Evolutionary conservation across 2,329 filamentous ascomycete genomes (phyloP), one percentile per base, ranked within the genome.

Genomic region (Fusarium hostae): DNA sequence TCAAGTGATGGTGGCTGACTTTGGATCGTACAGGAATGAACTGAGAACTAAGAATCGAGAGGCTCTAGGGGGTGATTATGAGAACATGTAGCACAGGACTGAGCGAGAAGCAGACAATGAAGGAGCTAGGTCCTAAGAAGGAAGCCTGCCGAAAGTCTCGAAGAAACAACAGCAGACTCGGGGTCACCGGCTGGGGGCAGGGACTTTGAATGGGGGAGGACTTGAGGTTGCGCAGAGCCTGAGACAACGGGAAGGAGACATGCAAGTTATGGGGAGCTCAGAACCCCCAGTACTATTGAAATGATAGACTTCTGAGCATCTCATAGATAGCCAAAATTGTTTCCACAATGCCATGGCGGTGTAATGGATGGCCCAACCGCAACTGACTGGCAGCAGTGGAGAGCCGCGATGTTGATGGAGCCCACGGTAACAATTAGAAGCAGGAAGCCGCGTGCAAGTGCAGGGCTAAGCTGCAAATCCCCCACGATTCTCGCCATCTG

Each of bases 241-340:
- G 81, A 84, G 82, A 83, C 82, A 83, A 78, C 77, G 78, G 79
- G 77, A 78, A 79, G 76, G 75, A 74, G 77, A 78, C 78, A 78
- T 79, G 76, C 75, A 75, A 78, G 76, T 76, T 79, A 80, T 76
- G 79, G 77, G 77, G 75, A 77, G 75, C 66, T 76, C 74, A 76
- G 77, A 71, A 75, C 72, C 63, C 71, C 76, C 75, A 68, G 75
- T 71, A 61, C 62, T 79, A 77, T 63, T 70, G 67, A 59, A 65
- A 71, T 67, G 47, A 44, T 62, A 64, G 62, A 54, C 51, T 69
- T 58, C 57, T 68, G 62, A 45, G 55, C 54, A 68, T 66, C 43
- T 72, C 45, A 61, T 65, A 65, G 59, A 63, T 50, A 66, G 41
- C 56, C 41, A 40, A 52, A 47, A 68, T 47, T 51, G 57, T 43